Conservation (phyloP, 2,329 filamentous ascomycete species). For the Fusarium xyrophilum region DNA sequence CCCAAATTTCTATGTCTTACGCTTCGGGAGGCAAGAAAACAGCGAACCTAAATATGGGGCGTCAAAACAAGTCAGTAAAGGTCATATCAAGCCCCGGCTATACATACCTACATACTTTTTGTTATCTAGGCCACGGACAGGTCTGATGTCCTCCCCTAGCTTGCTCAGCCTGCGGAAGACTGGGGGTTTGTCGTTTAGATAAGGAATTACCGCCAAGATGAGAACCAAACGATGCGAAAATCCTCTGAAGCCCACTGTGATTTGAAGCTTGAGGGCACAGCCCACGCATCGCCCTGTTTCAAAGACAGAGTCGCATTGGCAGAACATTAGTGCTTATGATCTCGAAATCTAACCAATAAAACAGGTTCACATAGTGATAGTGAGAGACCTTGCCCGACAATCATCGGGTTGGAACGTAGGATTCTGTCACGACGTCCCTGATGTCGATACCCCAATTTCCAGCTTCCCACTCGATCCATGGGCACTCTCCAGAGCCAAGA, state of each 20-base stretch:
- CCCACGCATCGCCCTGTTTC: not conserved
- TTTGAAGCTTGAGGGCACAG: not conserved
- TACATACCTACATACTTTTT: too few species aligned
- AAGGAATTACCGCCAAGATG: not conserved
- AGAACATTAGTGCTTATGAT: not conserved
- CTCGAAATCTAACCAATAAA: not conserved
- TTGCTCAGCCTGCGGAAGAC: not conserved
- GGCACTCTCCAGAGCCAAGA: not conserved
- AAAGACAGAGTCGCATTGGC: not conserved
- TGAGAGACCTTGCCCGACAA: not conserved
- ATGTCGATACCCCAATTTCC: not conserved
- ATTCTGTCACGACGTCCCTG: not conserved
- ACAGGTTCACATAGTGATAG: not conserved
- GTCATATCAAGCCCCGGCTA: too few species aligned
- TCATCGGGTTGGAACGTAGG: not conserved
- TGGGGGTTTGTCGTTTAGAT: not conserved
- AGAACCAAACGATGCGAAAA: not conserved
- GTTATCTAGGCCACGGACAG: too few species aligned
- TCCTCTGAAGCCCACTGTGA: not conserved
- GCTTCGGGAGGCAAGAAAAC: too few species aligned
- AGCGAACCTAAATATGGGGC: too few species aligned
- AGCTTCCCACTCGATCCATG: not conserved
- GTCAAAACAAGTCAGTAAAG: too few species aligned
- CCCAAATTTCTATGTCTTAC: too few species aligned
- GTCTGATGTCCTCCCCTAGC: too few species aligned